Percentiles rank a stretch among this genome's conserved stretches.
Evolutionary conservation across 306 rosid genomes (phyloP).

Genomic region (Ziziphus jujuba): DNA sequence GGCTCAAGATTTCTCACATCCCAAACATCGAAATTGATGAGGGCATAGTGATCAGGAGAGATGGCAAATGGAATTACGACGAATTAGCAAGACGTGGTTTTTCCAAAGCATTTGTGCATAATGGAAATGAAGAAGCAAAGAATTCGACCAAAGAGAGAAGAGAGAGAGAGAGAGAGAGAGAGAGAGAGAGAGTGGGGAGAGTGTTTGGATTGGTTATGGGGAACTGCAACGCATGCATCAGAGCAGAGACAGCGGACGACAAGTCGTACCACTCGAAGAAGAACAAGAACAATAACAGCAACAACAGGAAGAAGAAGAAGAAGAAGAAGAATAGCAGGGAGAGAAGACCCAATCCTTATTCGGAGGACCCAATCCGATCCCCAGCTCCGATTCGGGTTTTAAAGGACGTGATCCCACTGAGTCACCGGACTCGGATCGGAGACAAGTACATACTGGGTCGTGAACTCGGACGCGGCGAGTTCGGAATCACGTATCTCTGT

Average conservation of each 20-base stretch:
- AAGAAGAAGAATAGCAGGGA: slow-evolving; percentile 42
- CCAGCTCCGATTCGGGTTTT: slow-evolving; percentile 84
- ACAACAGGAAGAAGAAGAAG: slow-evolving; percentile 13
- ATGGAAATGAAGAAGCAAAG: too few relatives aligned
- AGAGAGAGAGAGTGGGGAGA: too few relatives aligned
- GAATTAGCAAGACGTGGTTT: too few relatives aligned
- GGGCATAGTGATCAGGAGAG: too few relatives aligned
- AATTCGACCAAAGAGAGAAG: too few relatives aligned
- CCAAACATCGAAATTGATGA: too few relatives aligned
- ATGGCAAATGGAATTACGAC: too few relatives aligned
- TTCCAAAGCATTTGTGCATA: too few relatives aligned
- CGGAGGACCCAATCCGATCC: slow-evolving; percentile 44
- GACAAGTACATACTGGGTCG: slow-evolving; percentile 89
- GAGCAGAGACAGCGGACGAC: slow-evolving; percentile 47
- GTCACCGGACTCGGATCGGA: slow-evolving; percentile 71
- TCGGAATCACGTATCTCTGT: slow-evolving; percentile 90
- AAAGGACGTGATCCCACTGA: slow-evolving; percentile 67
- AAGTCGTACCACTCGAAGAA: slow-evolving; percentile 3
- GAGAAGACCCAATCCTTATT: slow-evolving; percentile 46
- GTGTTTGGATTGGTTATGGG: slow-evolving; percentile 51
- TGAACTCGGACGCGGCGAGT: slow-evolving; percentile 97
- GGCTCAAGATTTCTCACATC: too few relatives aligned
- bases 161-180: too few relatives aligned
- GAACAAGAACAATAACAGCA: slow-evolving; percentile 30
- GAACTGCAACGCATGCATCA: slow-evolving; percentile 70